A percentile compares a stretch with the other conserved stretches of the same genome.
These are phyloP conservation scores for Dryas integrifolia DNA, from an alignment of 331 rosid genomes.

Conservation along the genomic window DNA sequence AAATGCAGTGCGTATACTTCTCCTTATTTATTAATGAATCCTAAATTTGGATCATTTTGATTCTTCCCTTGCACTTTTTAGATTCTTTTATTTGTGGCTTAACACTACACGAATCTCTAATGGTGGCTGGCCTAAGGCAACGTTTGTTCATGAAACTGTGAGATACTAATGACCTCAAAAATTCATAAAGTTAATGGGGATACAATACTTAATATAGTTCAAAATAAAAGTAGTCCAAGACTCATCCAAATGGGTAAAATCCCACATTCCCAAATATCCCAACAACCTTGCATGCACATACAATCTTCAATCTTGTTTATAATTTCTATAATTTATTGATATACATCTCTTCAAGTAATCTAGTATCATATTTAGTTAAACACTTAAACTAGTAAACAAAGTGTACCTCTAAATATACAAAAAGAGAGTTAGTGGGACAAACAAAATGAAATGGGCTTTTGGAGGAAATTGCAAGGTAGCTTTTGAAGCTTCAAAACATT, in stretches of 20 bases:
- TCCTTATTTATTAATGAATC: not conserved
- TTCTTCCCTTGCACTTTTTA: not conserved
- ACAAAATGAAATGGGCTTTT: not conserved
- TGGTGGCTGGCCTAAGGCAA: constrained; percentile 7
- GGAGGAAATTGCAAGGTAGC: constrained; percentile 9
- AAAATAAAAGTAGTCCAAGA: not conserved
- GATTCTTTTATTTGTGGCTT: not conserved
- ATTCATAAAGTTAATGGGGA: not conserved
- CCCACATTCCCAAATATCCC: not conserved
- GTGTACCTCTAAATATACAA: not conserved
- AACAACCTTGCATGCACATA: not conserved
- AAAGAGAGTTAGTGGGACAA: not conserved
- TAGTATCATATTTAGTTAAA: too few species aligned
- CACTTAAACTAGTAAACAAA: not conserved
- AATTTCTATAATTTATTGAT: not conserved
- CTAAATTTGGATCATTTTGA: not conserved
- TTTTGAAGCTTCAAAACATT: not conserved
- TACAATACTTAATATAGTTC: not conserved
- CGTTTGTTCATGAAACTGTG: not conserved
- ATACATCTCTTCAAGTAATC: not conserved
- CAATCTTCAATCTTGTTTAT: not conserved
- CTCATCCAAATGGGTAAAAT: constrained; percentile 1
- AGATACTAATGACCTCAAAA: constrained; percentile 9
- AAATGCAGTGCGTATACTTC: constrained; percentile 1
- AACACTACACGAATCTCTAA: too few species aligned